phyloP scores from a whole-genome alignment of 805 yeast species.

The Candida gorgasii region DNA sequence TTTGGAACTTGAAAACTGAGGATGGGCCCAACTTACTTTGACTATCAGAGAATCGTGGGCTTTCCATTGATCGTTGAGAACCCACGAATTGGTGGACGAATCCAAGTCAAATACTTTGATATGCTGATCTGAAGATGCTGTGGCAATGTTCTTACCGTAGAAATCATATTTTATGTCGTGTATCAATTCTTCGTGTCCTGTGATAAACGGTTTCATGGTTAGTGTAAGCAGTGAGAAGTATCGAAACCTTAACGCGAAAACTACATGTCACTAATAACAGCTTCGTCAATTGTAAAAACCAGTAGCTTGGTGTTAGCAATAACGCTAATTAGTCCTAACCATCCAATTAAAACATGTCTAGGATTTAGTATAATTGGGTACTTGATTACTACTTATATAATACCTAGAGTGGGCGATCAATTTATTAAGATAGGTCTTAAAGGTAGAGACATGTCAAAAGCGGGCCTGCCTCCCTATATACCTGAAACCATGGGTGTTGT shows the following conservation, averaged over 20 bases:
- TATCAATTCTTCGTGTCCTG: constrained; percentile 91
- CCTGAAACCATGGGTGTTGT: constrained; percentile 96
- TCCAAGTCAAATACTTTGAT: constrained; percentile 84
- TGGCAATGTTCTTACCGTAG: constrained; percentile 89
- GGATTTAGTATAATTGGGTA: constrained; percentile 74
- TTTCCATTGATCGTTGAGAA: constrained; percentile 84
- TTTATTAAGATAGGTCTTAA: constrained; percentile 78
- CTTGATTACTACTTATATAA: constrained; percentile 54
- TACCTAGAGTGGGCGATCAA: constrained; percentile 66
- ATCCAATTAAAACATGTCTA: constrained; percentile 58
- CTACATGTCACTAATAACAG: not conserved
- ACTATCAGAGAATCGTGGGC: constrained; percentile 92
- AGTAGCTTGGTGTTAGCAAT: constrained; percentile 19
- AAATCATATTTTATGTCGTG: constrained; percentile 91
- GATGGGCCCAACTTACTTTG: constrained; percentile 88
- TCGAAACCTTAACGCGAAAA: too few relatives aligned
- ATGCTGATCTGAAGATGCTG: constrained; percentile 94
- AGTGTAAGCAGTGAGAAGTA: not conserved
- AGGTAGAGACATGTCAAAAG: constrained; percentile 84
- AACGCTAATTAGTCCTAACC: constrained; percentile 31
- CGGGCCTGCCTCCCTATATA: constrained; percentile 56
- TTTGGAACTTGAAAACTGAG: constrained; percentile 77
- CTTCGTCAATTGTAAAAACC: constrained; percentile 7
- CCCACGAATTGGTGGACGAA: constrained; percentile 71
- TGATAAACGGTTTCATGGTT: constrained; percentile 65